A percentile compares a stretch with the other conserved stretches of the same genome.
Conservation (phyloP, 257 asterid genomes). For the Capsicum rhomboideum region DNA sequence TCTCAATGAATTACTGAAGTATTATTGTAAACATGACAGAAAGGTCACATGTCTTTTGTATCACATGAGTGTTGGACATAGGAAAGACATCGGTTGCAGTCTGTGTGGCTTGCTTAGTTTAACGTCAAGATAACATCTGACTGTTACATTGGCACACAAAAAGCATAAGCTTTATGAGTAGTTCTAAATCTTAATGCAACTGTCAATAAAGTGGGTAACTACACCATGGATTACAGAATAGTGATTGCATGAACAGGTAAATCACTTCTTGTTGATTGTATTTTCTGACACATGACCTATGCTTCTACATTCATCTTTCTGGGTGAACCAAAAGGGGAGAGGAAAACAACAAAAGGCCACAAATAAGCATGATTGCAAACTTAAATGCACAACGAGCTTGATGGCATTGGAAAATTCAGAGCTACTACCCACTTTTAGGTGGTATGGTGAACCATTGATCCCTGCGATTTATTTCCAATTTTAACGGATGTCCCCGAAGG, state of each 20-base stretch:
- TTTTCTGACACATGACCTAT: neutral
- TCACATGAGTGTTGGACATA: slow-evolving; percentile 2
- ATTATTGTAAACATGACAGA: slow-evolving; percentile 4
- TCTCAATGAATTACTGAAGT: slow-evolving; percentile 7
- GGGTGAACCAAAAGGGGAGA: neutral
- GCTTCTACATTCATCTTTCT: neutral
- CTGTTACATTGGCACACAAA: neutral
- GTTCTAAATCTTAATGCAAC: neutral
- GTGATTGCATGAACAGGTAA: neutral
- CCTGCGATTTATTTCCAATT: slow-evolving; percentile 6
- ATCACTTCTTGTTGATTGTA: neutral
- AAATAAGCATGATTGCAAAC: neutral
- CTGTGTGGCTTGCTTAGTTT: neutral
- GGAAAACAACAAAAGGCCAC: neutral
- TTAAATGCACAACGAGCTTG: neutral
- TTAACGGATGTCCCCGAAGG: slow-evolving; percentile 30
- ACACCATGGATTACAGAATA: neutral
- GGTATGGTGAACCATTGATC: neutral
- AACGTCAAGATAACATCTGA: neutral
- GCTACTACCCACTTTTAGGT: neutral
- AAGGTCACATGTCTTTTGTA: slow-evolving; percentile 4
- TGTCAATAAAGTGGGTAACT: neutral
- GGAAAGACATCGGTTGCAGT: neutral
- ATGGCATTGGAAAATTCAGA: neutral
- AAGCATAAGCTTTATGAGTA: neutral